Conservation (phyloP, 441 rosid species). For the Gossypium davidsonii region DNA sequence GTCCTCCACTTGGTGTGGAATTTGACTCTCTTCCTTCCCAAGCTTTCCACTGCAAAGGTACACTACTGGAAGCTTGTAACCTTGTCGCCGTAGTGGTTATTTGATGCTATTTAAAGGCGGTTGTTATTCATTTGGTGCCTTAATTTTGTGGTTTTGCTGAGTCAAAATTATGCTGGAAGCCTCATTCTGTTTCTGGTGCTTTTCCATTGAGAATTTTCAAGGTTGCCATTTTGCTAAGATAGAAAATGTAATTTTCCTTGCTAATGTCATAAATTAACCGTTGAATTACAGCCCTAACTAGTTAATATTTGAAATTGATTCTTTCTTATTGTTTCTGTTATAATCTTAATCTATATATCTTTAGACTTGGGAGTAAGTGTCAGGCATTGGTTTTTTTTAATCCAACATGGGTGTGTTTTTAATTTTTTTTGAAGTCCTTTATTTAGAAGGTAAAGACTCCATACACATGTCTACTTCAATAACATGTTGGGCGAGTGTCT, state of each 20-base stretch:
- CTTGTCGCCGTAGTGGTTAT: conserved; percentile 2
- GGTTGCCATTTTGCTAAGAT: background rate
- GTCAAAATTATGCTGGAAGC: background rate
- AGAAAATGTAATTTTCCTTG: background rate
- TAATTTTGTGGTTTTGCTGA: conserved; percentile 7
- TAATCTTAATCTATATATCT: background rate
- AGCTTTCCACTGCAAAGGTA: conserved; percentile 35
- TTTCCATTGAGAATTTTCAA: background rate
- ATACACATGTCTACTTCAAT: background rate
- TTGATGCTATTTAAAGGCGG: background rate
- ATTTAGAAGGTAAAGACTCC: background rate
- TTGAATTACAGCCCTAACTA: background rate
- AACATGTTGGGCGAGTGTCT: background rate
- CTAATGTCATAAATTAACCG: background rate
- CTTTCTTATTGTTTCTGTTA: background rate
- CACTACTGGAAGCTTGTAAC: background rate
- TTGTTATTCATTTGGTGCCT: background rate
- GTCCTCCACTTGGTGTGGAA: conserved; percentile 70
- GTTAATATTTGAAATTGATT: background rate
- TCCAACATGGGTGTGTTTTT: background rate
- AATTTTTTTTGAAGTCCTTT: background rate
- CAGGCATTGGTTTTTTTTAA: background rate
- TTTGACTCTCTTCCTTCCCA: conserved; percentile 55
- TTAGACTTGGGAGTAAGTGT: background rate
- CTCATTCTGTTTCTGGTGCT: background rate